These are phyloP conservation scores for Aegilops bicornis DNA, from an alignment of 176 grass and related monocot genomes.

Conservation along the genomic window DNA sequence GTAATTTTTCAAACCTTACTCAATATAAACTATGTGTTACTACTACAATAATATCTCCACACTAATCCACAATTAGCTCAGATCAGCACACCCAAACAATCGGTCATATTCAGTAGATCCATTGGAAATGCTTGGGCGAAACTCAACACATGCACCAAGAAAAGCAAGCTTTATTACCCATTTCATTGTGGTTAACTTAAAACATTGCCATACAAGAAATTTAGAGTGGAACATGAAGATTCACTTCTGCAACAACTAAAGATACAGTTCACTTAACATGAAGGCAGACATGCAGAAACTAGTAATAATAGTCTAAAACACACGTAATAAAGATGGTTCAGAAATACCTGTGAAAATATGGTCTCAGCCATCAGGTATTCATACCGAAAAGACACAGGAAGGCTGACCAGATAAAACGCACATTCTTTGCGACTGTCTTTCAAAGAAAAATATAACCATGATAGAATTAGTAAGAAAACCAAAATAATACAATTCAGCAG, in stretches of 20 bases:
- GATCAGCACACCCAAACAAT: conserved; percentile 1
- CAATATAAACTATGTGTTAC: neutral
- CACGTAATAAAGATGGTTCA: conserved; percentile 6
- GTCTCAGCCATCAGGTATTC: conserved; percentile 99
- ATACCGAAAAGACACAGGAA: conserved; percentile 90
- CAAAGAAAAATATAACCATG: conserved; percentile 58
- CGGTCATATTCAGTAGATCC: neutral
- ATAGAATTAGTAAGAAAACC: conserved; percentile 39
- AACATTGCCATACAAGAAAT: neutral
- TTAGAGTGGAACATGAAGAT: neutral
- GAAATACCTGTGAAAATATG: conserved; percentile 96
- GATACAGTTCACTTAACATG: neutral
- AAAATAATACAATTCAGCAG: neutral
- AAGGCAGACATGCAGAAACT: conserved; percentile 2
- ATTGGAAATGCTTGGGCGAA: neutral
- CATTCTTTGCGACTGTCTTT: conserved; percentile 99
- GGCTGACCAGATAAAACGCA: conserved; percentile 88
- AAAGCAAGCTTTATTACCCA: conserved; percentile 1
- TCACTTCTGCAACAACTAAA: conserved; percentile 5
- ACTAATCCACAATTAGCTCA: conserved; percentile 7
- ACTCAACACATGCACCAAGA: neutral
- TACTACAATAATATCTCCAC: neutral
- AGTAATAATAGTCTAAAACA: neutral
- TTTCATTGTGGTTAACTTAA: conserved; percentile 11
- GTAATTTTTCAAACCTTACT: neutral